Evolutionary conservation across 1,139 yeast genomes (phyloP), one percentile per base, ranked within the genome.

Genomic region (Meyerozyma guilliermondii): DNA sequence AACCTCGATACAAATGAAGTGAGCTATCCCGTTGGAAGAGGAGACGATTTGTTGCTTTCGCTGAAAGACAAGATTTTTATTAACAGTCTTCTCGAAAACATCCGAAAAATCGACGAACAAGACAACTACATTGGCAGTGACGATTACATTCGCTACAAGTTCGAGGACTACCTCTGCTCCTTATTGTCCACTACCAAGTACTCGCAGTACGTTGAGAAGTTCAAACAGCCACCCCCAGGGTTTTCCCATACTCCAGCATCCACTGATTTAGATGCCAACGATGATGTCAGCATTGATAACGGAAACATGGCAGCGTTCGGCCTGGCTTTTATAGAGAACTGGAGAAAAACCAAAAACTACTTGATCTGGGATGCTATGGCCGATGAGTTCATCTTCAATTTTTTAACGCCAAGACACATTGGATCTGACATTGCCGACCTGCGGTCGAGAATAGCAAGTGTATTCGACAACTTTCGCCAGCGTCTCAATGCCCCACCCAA

Each of bases 331-430:
- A 71, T 85, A 16, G 70, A 71, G 7, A 59, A 57, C 11, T 92
- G 98, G 95, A 73, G 71, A 49, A 49, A 56, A 24, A 81, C 96
- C 0, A 73, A 76, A 45, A 88, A 87, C 56, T 91, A 69, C 62
- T 64, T 74, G 39, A 74, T 88, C 7, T 92, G 95, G 77, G 74
- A 85, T 54, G 54, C 65, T 23, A 73, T 71, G 50, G 87, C 97
- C 1, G 98, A 91, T 58, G 95, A 87, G 56, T 91, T 91, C 54
- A 71, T 92, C 28, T 91, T 91, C 66, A 95, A 89, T 55, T 80
- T 92, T 49, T 81, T 88, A 44, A 87, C 83, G 47, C 96, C 97
- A 1, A 73, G 74, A 45, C 97, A 91, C 60, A 59, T 80, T 41
- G 78, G 69, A 3, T 53, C 52, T 23, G 62, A 55, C 16, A 50